Base-by-base conservation (phyloP, 306 rosid species). In the Lathyrus aphaca region DNA sequence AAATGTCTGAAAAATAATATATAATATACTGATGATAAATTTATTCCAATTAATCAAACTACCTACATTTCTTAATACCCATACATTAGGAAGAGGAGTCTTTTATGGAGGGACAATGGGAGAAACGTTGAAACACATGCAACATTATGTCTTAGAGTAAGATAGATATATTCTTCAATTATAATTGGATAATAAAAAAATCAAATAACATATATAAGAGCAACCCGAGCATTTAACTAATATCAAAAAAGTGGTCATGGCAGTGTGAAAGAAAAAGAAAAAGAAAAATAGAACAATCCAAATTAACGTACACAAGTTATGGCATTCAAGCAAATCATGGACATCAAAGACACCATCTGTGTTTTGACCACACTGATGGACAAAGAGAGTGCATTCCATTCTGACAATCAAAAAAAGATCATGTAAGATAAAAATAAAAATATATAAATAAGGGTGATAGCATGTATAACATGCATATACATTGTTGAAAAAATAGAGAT, bases 361-460 rank as follows among this genome's bases (percentile, higher is more conserved):
- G 97, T 78, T 94, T 94, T 43, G 99, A 91, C 99, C 96, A 91
- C 74, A 94, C 96, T 43, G 97, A 97, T 56, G 99, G 99, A 79
- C 99, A 94, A 68, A 94, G 92, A 69, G 99, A 94, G 60, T 94
- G 99, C 95, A 94, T 73, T 39, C 99, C 92, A 71, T 88, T 91
- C 99, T 91, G 88, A 80, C 14, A 82, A 82, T 42, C n/a, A n/a
- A n/a, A 12, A 75, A 68, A 78, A 64, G 56, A 27, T 14, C 38
- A 59, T 4, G 59, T 79, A 17, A 84, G 81, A 32, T 27, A 43
- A 29, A n/a, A n/a, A n/a, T n/a, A n/a, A n/a, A 56, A 14, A 40
- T 14, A 29, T 49, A 14, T 38, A 44, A 45, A 23, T 25, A n/a
- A n/a, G 58, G 25, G 4, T 48, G 10, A 25, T 49, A 18, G 38